These are phyloP conservation scores for Neurospora sublineolata DNA, from an alignment of 495 filamentous ascomycete genomes.

Conservation along the genomic window DNA sequence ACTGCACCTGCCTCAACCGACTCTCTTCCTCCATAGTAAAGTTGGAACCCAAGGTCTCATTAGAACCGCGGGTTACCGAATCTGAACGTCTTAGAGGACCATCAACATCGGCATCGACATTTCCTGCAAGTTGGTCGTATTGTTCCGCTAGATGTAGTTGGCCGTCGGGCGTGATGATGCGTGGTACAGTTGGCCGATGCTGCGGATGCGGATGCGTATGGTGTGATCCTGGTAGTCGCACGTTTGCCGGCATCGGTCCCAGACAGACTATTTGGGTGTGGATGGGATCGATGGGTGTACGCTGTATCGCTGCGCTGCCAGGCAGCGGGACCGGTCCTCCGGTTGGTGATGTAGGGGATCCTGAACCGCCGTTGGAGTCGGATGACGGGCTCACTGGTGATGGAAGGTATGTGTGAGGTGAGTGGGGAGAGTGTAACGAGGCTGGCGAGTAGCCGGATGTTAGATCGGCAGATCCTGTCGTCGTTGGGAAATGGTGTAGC, in stretches of 20 bases:
- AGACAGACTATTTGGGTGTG: constrained; percentile 36
- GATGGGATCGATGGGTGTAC: constrained; percentile 34
- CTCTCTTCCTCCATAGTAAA: constrained; percentile 38
- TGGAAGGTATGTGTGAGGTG: constrained; percentile 19
- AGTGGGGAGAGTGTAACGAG: constrained; percentile 21
- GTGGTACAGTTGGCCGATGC: constrained; percentile 25
- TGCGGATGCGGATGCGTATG: constrained; percentile 17
- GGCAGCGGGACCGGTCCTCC: constrained; percentile 17
- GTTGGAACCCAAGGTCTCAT: constrained; percentile 38
- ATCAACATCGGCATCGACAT: background rate
- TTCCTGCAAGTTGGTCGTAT: background rate
- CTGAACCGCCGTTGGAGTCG: constrained; percentile 18
- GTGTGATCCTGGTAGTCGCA: constrained; percentile 24
- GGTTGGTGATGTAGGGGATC: constrained; percentile 19
- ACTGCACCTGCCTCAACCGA: constrained; percentile 9
- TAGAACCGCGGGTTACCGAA: constrained; percentile 19
- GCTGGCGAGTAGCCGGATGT: constrained; percentile 24
- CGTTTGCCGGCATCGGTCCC: constrained; percentile 37
- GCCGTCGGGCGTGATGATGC: constrained; percentile 23
- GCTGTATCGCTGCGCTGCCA: constrained; percentile 24
- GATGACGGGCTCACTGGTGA: constrained; percentile 23
- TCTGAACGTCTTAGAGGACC: constrained; percentile 11
- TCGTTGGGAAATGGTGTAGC: constrained; percentile 7
- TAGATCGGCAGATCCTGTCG: constrained; percentile 12
- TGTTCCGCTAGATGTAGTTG: background rate